Percentiles rank a stretch among this genome's conserved stretches.
Conservation (phyloP, 1,284 basidiomycete species). For the Takashimella tepidaria region DNA sequence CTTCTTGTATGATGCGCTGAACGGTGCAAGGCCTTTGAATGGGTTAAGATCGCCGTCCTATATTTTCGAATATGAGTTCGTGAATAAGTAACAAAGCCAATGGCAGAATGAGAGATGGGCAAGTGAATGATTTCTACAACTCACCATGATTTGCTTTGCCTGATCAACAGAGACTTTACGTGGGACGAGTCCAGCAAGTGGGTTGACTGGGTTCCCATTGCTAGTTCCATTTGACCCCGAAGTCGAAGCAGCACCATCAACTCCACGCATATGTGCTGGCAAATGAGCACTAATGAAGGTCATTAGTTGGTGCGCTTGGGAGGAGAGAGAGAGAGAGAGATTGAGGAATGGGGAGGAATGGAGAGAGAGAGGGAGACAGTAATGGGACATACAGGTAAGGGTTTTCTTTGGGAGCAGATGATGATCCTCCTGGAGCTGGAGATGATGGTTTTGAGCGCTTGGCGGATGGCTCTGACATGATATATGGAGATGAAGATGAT, state of each 20-base stretch:
- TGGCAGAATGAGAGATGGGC: too few relatives aligned
- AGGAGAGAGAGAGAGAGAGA: neutral
- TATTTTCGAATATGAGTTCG: neutral
- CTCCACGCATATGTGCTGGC: constrained; percentile 8
- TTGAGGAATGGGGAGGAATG: neutral
- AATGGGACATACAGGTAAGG: constrained; percentile 33
- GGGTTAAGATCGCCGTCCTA: constrained; percentile 82
- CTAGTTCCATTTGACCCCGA: constrained; percentile 9
- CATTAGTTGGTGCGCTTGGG: neutral
- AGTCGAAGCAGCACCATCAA: constrained; percentile 10
- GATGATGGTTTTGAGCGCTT: constrained; percentile 36
- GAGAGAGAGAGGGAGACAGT: neutral
- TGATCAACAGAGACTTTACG: constrained; percentile 68
- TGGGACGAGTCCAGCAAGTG: constrained; percentile 71
- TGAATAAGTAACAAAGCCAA: neutral
- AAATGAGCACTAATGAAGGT: constrained; percentile 27
- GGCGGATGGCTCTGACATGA: constrained; percentile 36
- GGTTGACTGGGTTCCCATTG: constrained; percentile 41
- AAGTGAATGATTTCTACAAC: constrained; percentile 23
- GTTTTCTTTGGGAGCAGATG: constrained; percentile 30
- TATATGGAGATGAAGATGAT: neutral
- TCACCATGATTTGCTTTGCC: constrained; percentile 66
- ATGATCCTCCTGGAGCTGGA: constrained; percentile 18
- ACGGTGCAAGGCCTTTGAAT: constrained; percentile 70
- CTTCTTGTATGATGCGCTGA: constrained; percentile 74